Percentiles rank a stretch among this genome's conserved stretches.
Evolutionary conservation across 148 eudicot species (phyloP).

Genomic region (Arbutus unedo): DNA sequence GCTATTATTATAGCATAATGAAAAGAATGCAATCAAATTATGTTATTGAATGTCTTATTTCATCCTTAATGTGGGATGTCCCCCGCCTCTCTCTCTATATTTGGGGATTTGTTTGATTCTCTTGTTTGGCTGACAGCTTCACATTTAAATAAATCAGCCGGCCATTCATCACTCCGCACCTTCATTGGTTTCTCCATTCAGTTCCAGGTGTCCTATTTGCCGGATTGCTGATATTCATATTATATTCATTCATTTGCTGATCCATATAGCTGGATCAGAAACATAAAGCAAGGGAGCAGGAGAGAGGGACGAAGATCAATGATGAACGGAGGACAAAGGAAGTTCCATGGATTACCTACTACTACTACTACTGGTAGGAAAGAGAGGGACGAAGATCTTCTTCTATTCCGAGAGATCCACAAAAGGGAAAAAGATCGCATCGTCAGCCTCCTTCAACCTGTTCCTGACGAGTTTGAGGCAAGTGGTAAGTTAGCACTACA

Average conservation of each 20-base stretch:
- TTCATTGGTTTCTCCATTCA: neutral
- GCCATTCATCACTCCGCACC: neutral
- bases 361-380: conserved; percentile 10
- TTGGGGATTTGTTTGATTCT: neutral
- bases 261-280: neutral
- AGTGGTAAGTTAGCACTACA: conserved; percentile 21
- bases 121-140: neutral
- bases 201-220: neutral
- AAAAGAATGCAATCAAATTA: no score
- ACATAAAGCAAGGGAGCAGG: neutral
- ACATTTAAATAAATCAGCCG: neutral
- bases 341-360: neutral
- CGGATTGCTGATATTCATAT: no score
- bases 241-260: neutral
- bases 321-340: conserved; percentile 7
- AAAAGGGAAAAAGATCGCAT: conserved; percentile 26
- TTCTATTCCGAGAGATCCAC: conserved; percentile 31
- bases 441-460: conserved; percentile 37
- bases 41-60: no score
- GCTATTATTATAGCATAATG: no score
- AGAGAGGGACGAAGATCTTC: conserved; percentile 35
- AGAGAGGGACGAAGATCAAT: neutral
- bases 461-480: conserved; percentile 37
- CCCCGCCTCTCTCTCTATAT: neutral
- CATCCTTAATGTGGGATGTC: no score